phyloP scores from a whole-genome alignment of 2,329 filamentous ascomycete species.

The Gnomoniopsis sp. region DNA sequence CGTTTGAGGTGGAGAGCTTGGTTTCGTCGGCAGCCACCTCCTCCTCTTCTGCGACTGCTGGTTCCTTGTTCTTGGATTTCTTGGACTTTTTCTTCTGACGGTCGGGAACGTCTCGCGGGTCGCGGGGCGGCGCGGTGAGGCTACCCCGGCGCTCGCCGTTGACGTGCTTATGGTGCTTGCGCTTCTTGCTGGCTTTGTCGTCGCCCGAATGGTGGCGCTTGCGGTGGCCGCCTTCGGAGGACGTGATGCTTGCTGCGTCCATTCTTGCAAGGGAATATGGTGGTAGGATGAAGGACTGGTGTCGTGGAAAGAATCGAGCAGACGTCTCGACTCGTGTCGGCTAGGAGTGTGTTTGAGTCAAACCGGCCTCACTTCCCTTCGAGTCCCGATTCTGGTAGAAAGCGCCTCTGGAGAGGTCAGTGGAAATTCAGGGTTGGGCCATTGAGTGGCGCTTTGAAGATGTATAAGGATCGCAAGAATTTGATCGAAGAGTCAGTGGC shows the following conservation, averaged over 20 bases:
- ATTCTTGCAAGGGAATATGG: background rate
- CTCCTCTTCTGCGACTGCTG: constrained; percentile 18
- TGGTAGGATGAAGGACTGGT: background rate
- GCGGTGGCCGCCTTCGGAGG: constrained; percentile 12
- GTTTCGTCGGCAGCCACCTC: constrained; percentile 21
- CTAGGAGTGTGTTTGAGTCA: background rate
- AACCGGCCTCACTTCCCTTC: background rate
- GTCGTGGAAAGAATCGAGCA: too few species aligned
- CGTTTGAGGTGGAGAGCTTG: constrained; percentile 10
- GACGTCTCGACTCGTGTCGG: background rate
- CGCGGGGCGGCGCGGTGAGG: constrained; percentile 58
- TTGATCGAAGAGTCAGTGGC: background rate
- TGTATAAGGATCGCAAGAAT: background rate
- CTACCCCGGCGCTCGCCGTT: constrained; percentile 45
- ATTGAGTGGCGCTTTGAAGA: background rate
- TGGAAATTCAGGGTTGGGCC: background rate
- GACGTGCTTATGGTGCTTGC: constrained; percentile 18
- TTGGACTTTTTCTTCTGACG: constrained; percentile 34
- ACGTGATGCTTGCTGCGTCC: constrained; percentile 16
- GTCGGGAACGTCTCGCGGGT: constrained; percentile 53
- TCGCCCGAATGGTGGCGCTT: constrained; percentile 11
- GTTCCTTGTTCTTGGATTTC: constrained; percentile 14
- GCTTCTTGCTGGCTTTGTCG: constrained; percentile 20
- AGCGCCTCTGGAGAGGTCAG: background rate
- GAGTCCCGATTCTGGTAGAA: background rate